Base-by-base conservation (phyloP, 139 green algal genomes). In the Yamagishiella unicocca region DNA sequence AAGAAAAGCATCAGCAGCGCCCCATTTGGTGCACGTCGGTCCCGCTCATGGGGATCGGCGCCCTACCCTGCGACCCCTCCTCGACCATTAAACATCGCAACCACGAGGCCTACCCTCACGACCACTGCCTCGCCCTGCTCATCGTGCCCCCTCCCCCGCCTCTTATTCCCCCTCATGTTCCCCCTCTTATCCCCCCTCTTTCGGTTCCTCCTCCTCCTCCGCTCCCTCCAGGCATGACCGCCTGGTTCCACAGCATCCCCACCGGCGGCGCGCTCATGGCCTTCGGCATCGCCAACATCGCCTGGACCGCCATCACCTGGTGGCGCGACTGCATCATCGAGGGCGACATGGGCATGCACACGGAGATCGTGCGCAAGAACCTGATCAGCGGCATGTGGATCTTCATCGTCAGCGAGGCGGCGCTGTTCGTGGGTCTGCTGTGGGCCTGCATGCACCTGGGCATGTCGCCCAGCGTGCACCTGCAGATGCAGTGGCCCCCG, bases 341-440 rank as follows among this genome's bases (percentile, higher is more conserved):
- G 90, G 78, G 67, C 31, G 90, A 93, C 78, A 87, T 90, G 87
- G 90, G 90, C 83, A 93, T 93, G 90, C 90, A 93, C 90, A 90
- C 87, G 4, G 90, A 93, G 87, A 68, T 92, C 0, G 79, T 89
- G 4, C 90, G 90, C 82, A 82, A 82, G 35, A 93, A 93, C 87
- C 43, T 93, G 29, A 79, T 93, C 21, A 86, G 40, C 7, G 90
- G 90, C 58, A 74, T 93, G 58, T 93, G 90, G 90, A 29, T 90
- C 7, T 93, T 93, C 83, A 93, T 93, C 62, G 87, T 87, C n/a
- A 87, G 58, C 37, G 90, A 93, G 87, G 90, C 90, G 0, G 43
- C 62, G 58, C 87, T 93, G 29, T 93, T 93, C 83, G 84, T 91
- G 29, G 87, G 90, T 70, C 83, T 93, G 55, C 87, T 93, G 70